phyloP scores from a whole-genome alignment of 345 rosid species.

The Gossypium rotundifolium region DNA sequence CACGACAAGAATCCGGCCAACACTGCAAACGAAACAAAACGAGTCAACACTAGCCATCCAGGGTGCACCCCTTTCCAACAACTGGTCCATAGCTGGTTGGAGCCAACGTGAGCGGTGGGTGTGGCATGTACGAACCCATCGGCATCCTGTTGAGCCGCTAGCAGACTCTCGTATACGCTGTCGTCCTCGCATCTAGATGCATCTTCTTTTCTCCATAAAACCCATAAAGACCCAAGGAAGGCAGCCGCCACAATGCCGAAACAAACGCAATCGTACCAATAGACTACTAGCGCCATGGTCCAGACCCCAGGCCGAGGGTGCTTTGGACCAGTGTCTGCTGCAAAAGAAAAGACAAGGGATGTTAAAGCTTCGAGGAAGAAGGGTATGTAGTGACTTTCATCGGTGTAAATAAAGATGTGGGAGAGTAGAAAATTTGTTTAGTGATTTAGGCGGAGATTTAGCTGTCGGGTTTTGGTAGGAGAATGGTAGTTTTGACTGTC shows the following conservation, averaged over 20 bases:
- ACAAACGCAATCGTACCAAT: conserved; percentile 77
- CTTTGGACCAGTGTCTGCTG: background rate
- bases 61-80: conserved; percentile 86
- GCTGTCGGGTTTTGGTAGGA: background rate
- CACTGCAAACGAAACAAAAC: conserved; percentile 48
- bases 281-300: conserved; percentile 46
- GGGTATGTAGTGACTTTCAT: background rate
- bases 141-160: conserved; percentile 28
- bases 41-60: conserved; percentile 67
- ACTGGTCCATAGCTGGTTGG: conserved; percentile 60
- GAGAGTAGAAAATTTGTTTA: background rate
- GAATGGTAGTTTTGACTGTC: conserved; percentile 41
- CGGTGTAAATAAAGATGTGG: background rate
- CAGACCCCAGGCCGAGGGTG: background rate
- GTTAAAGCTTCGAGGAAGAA: background rate
- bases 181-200: conserved; percentile 22
- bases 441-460: background rate
- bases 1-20: conserved; percentile 53
- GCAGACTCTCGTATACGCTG: conserved; percentile 37
- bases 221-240: conserved; percentile 48
- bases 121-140: conserved; percentile 21
- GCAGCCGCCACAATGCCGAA: conserved; percentile 64
- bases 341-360: background rate
- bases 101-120: conserved; percentile 36
- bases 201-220: conserved; percentile 45